Conservation (phyloP, 345 rosid species). For the Odontarrhena argentea region DNA sequence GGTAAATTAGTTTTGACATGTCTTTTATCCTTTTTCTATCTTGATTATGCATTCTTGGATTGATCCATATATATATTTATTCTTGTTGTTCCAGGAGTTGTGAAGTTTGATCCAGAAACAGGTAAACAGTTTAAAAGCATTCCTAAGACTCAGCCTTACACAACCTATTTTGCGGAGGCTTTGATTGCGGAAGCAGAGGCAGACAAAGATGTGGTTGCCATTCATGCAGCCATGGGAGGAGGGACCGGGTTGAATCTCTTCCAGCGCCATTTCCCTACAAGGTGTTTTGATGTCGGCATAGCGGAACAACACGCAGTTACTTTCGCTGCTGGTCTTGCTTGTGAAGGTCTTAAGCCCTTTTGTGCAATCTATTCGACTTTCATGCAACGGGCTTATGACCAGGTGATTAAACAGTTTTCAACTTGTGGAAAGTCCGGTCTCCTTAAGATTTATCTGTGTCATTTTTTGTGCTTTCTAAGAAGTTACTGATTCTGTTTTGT, state of each 20-base stretch:
- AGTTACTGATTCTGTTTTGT: background rate
- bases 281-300: slow-evolving; percentile 96
- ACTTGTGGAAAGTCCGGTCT: background rate
- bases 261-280: slow-evolving; percentile 77
- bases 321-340: slow-evolving; percentile 95
- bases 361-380: slow-evolving; percentile 95
- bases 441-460: too few species aligned
- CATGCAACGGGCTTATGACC: slow-evolving; percentile 97
- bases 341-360: slow-evolving; percentile 94
- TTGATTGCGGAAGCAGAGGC: slow-evolving; percentile 89
- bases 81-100: slow-evolving; percentile 63
- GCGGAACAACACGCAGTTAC: slow-evolving; percentile 99
- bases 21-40: background rate
- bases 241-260: slow-evolving; percentile 92
- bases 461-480: too few species aligned
- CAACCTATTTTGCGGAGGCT: slow-evolving; percentile 94
- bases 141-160: slow-evolving; percentile 69
- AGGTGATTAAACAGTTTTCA: slow-evolving; percentile 33
- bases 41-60: background rate
- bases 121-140: slow-evolving; percentile 90
- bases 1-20: slow-evolving; percentile 36
- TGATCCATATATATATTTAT: background rate
- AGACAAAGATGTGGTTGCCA: slow-evolving; percentile 85
- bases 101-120: slow-evolving; percentile 88
- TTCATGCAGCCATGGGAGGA: slow-evolving; percentile 99